Evolutionary conservation across 176 grass and related monocot genomes (phyloP), one percentile per base, ranked within the genome.

Genomic region (Aegilops bicornis): DNA sequence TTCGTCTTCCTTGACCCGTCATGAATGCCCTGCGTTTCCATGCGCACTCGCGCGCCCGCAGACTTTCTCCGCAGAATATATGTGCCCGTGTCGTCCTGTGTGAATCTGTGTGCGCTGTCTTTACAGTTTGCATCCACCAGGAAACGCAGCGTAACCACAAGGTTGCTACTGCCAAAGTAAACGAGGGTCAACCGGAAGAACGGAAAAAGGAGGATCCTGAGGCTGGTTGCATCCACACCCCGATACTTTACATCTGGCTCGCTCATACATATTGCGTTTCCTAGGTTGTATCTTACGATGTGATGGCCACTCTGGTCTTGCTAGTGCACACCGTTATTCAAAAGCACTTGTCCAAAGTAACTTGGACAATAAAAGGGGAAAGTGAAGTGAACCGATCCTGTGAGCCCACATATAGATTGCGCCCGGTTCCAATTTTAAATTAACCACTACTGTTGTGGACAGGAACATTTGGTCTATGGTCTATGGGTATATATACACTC

Each of bases 121-220:
- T 89, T 87, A 82, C 86, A 76, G 86, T 88, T 83, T 48, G 48
- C 86, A 78, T 25, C 72, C 80, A 83, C 73, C 42, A 69, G 19
- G 33, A 80, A 63, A 45, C 23, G 8, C 60, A 80, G 60, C 23
- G 8, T 30, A 80, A 42, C 24, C 78, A 65, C 78, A 65, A 25
- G 60, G 35, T 7, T 20, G n/a, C n/a, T 72, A 27, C 8, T 40
- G 9, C 15, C 12, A 13, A 60, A 84, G 81, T 19, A 42, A 84
- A 30, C 29, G 16, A 22, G 64, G 24, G 68, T 85, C 76, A 80
- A 89, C 43, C n/a, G 36, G 14, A 42, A 39, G 33, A 8, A 72
- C 2, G 13, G 2, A 2, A 68, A 20, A 35, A 12, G 1, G 16
- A 35, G 7, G 16, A 19, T 8, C 1, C 14, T 69, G 3, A 68